Evolutionary conservation across 306 rosid genomes (phyloP), one percentile per base, ranked within the genome.

Genomic region (Spatholobus suberectus): DNA sequence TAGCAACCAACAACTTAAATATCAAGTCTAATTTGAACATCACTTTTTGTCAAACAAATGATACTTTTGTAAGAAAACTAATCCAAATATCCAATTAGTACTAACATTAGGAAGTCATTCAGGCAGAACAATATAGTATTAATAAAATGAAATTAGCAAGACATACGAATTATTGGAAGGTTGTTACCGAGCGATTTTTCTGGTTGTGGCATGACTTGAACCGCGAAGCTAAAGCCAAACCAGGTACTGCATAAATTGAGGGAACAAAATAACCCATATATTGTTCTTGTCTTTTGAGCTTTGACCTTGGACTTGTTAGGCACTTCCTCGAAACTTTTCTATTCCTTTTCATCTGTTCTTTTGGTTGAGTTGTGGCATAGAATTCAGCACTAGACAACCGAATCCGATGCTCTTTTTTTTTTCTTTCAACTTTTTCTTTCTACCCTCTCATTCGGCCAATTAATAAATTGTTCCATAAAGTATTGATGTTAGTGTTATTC

Each of bases 131-230:
- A 23, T 29, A 58, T 29, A 37, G 26, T 27, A 52, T 29, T 29
- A 62, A 62, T 11, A 18, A 73, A 73, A 74, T 9, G 24, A 87
- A 78, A 79, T 32, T 34, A 75, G 57, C 75, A 63, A 32, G 63
- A 85, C 93, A 70, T 89, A 92, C 94, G 77, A 40, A 90, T 85
- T 49, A 57, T 84, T 37, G 82, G 81, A 78, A 87, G 86, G 77
- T 79, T 69, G 80, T 87, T 84, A 86, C 84, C 85, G 4, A 83
- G 82, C 23, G 76, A 43, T 74, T 77, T 73, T 67, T 86, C 87
- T 52, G 67, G 65, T 37, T 85, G 86, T 40, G 65, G 84, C 91
- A 85, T 87, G 58, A 68, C 79, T 79, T 27, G 72, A 77, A 69
- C 52, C n/a, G 43, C 20, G 20, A 61, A 65, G 59, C 32, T 49